Percentiles rank a stretch among this genome's conserved stretches.
These are phyloP conservation scores for Phaseolus lunatus DNA, from an alignment of 306 rosid species.

Conservation along the genomic window DNA sequence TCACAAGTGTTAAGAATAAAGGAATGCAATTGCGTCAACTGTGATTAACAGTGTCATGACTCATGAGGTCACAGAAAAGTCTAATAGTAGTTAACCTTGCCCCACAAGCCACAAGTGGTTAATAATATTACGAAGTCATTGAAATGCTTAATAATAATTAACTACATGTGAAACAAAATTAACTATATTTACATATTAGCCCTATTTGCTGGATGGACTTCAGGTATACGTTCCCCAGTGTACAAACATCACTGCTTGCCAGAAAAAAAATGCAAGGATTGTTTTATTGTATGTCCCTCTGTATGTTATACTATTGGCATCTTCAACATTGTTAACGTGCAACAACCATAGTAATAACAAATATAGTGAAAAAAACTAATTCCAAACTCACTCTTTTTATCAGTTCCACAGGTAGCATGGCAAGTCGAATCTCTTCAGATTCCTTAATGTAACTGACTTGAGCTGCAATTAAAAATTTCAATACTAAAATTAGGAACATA, in stretches of 20 bases:
- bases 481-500: conserved; percentile 31
- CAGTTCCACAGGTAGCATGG: conserved; percentile 89
- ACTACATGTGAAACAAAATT: not conserved
- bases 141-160: too few species aligned
- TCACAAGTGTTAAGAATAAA: too few species aligned
- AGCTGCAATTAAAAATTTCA: conserved; percentile 59
- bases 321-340: conserved; percentile 11
- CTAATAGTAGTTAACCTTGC: too few species aligned
- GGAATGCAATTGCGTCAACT: too few species aligned
- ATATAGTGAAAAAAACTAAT: conserved; percentile 27
- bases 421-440: conserved; percentile 88
- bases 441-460: conserved; percentile 67
- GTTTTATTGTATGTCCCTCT: not conserved
- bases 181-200: not conserved
- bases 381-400: conserved; percentile 78
- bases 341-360: conserved; percentile 17
- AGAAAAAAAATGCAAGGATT: conserved; percentile 18
- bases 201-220: too few species aligned
- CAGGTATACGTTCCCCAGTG: too few species aligned
- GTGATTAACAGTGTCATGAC: too few species aligned
- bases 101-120: too few species aligned
- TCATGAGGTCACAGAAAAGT: too few species aligned
- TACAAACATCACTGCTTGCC: not conserved
- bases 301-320: not conserved
- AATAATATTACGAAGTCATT: too few species aligned